phyloP scores from a whole-genome alignment of 2,329 filamentous ascomycete species.

The Aspergillus fructus region DNA sequence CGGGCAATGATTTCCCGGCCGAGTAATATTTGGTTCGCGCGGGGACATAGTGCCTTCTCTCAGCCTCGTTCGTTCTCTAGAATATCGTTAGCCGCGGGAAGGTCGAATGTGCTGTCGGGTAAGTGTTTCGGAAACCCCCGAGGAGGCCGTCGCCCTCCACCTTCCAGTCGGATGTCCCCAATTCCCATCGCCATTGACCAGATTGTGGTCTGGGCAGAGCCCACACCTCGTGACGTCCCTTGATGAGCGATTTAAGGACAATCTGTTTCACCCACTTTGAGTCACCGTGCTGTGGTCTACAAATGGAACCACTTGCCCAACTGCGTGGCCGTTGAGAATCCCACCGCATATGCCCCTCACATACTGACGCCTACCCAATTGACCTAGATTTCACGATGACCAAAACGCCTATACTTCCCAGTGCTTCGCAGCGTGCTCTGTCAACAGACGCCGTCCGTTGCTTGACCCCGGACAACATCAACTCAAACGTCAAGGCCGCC shows the following conservation, averaged over 20 bases:
- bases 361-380: slow-evolving; percentile 13
- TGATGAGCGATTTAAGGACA: slow-evolving; percentile 8
- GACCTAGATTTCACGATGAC: slow-evolving; percentile 27
- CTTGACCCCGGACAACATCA: slow-evolving; percentile 84
- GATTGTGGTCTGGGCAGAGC: slow-evolving; percentile 13
- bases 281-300: slow-evolving; percentile 11
- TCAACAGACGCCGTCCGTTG: slow-evolving; percentile 45
- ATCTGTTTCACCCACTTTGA: slow-evolving; percentile 7
- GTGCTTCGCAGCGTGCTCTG: slow-evolving; percentile 42
- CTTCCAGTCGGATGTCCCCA: slow-evolving; percentile 2
- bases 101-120: slow-evolving; percentile 22
- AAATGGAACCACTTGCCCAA: slow-evolving; percentile 8
- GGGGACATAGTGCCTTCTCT: slow-evolving; percentile 10
- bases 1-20: slow-evolving; percentile 28
- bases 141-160: not conserved
- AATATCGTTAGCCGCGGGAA: slow-evolving; percentile 16
- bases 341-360: slow-evolving; percentile 16
- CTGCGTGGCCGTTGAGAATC: slow-evolving; percentile 2
- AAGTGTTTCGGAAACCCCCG: slow-evolving; percentile 16
- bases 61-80: slow-evolving; percentile 14
- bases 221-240: slow-evolving; percentile 15
- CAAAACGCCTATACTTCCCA: slow-evolving; percentile 24
- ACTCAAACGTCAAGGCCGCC: slow-evolving; percentile 79
- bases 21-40: slow-evolving; percentile 27
- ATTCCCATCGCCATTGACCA: not conserved